Conservation (phyloP, 2,329 filamentous ascomycete species). For the Talaromyces sp. region DNA sequence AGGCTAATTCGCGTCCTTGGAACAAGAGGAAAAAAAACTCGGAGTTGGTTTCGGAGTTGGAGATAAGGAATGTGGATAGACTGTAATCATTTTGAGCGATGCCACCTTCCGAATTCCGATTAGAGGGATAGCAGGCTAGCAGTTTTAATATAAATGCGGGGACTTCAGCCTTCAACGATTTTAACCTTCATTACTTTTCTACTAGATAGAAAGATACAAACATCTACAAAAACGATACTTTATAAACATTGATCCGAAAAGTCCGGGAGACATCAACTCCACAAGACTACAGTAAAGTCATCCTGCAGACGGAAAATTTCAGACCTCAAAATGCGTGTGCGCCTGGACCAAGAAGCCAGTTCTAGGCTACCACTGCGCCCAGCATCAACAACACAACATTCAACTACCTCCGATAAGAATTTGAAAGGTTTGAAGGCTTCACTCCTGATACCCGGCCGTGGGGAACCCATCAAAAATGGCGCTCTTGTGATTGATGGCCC, state of each 20-base stretch:
- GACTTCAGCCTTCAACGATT: not conserved
- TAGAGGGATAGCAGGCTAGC: not conserved
- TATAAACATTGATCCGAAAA: too few species aligned
- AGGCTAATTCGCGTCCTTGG: not conserved
- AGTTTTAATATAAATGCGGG: not conserved
- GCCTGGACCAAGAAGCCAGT: not conserved
- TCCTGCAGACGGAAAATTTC: not conserved
- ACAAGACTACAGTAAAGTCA: not conserved
- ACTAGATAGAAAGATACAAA: not conserved
- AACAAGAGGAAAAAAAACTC: not conserved
- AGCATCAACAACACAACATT: not conserved
- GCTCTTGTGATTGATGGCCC: slow-evolving; percentile 42
- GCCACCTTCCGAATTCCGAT: slow-evolving; percentile 13
- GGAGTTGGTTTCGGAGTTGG: slow-evolving; percentile 1
- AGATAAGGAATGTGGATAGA: not conserved
- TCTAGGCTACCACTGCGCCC: slow-evolving; percentile 10
- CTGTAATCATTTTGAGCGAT: not conserved
- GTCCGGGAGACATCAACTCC: not conserved
- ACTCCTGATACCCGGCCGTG: slow-evolving; percentile 51
- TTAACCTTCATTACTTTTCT: not conserved
- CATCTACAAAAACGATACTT: too few species aligned
- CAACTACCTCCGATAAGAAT: not conserved
- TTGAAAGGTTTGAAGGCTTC: slow-evolving; percentile 14
- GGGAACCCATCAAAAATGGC: slow-evolving; percentile 42
- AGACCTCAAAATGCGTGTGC: slow-evolving; percentile 8